These are phyloP conservation scores for Microdochium paspali DNA, from an alignment of 2,329 filamentous ascomycete species.

Conservation along the genomic window DNA sequence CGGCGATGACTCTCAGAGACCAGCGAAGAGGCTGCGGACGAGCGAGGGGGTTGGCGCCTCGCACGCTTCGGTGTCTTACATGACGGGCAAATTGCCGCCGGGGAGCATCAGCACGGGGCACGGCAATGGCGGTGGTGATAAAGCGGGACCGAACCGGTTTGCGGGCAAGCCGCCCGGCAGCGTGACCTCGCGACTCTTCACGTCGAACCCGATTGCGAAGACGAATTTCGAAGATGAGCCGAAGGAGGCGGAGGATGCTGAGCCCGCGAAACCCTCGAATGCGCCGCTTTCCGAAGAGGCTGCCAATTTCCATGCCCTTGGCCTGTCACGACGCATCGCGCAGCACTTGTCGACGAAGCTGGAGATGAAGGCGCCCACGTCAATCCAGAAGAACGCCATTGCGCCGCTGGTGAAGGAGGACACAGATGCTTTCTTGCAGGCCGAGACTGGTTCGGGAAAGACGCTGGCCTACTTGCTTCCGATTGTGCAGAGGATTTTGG, in stretches of 20 bases:
- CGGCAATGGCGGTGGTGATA: constrained; percentile 7
- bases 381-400: constrained; percentile 87
- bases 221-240: constrained; percentile 46
- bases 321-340: constrained; percentile 71
- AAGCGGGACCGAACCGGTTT: constrained; percentile 3
- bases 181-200: constrained; percentile 86
- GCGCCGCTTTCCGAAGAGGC: constrained; percentile 78
- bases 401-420: constrained; percentile 71
- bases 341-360: constrained; percentile 79
- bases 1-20: constrained; percentile 19
- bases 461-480: constrained; percentile 93
- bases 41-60: too few species aligned
- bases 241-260: constrained; percentile 39
- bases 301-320: constrained; percentile 78
- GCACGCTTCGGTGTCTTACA: constrained; percentile 18
- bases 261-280: constrained; percentile 70
- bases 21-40: constrained; percentile 37
- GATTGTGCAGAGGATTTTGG: constrained; percentile 79
- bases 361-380: constrained; percentile 80
- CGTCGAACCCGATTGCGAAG: constrained; percentile 71
- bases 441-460: constrained; percentile 95
- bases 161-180: constrained; percentile 13
- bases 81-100: constrained; percentile 24
- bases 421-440: constrained; percentile 89
- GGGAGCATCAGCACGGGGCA: constrained; percentile 17